These are phyloP conservation scores for Capsella bursapastoris DNA, from an alignment of 345 rosid genomes.

Conservation along the genomic window DNA sequence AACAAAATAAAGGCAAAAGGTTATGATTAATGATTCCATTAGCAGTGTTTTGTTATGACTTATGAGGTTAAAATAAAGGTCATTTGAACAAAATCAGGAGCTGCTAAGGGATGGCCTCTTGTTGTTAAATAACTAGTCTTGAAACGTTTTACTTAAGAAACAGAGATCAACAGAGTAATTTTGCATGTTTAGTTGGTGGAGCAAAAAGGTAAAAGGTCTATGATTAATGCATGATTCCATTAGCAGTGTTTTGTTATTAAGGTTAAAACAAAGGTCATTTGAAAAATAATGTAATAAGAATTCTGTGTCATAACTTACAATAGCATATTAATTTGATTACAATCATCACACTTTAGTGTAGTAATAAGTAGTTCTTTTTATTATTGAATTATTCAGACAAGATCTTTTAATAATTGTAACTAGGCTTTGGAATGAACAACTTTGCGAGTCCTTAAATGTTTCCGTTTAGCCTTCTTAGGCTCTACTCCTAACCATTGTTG, in stretches of 20 bases:
- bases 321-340: constrained; percentile 1
- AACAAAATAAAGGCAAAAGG: neutral
- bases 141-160: too few species aligned
- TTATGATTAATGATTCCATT: neutral
- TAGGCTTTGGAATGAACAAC: constrained; percentile 50
- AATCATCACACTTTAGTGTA: constrained; percentile 15
- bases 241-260: too few species aligned
- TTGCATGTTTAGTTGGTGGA: too few species aligned
- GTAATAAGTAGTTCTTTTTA: neutral
- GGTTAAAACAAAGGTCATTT: too few species aligned
- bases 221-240: too few species aligned
- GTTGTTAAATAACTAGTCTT: neutral
- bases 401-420: neutral
- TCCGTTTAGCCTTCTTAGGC: constrained; percentile 42
- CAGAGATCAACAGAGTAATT: too few species aligned
- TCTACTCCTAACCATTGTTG: constrained; percentile 76
- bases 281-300: neutral
- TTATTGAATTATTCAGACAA: constrained; percentile 10
- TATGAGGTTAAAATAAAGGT: neutral
- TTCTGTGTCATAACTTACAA: constrained; percentile 12
- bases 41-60: neutral
- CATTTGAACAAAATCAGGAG: neutral
- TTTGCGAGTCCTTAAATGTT: constrained; percentile 47
- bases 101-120: neutral
- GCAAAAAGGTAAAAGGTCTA: too few species aligned